Percentiles rank a stretch among this genome's conserved stretches.
Conservation (phyloP, 768 basidiomycete species). For the Myochromella boudieri region DNA sequence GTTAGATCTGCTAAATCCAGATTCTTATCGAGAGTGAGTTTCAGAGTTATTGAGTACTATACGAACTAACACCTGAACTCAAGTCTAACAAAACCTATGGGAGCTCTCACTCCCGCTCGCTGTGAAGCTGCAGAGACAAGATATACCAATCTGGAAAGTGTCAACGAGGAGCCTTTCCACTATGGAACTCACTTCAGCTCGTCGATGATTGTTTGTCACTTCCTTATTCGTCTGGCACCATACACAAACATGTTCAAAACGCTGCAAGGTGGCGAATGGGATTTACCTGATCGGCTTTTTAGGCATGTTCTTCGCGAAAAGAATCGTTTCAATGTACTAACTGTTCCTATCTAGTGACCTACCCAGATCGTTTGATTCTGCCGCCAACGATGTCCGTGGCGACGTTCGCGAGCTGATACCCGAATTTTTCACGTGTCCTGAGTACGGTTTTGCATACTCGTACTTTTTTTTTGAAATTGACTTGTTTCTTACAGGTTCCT, state of each 20-base stretch:
- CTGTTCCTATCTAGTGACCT: conserved; percentile 55
- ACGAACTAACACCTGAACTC: not conserved
- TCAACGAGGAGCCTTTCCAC: conserved; percentile 87
- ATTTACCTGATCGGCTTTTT: conserved; percentile 86
- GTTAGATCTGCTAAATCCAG: conserved; percentile 61
- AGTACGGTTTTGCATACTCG: conserved; percentile 42
- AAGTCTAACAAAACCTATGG: conserved; percentile 88
- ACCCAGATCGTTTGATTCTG: conserved; percentile 79
- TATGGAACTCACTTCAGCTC: conserved; percentile 96
- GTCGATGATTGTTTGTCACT: conserved; percentile 97
- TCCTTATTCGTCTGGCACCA: conserved; percentile 84
- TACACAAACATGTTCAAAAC: conserved; percentile 97
- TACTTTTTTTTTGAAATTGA: not conserved
- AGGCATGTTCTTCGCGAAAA: conserved; percentile 38
- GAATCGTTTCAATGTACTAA: not conserved
- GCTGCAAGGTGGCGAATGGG: conserved; percentile 92
- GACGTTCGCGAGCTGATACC: conserved; percentile 94
- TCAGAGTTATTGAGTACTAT: not conserved
- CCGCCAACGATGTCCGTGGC: conserved; percentile 81
- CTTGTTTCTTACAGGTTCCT: conserved; percentile 59
- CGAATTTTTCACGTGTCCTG: conserved; percentile 83
- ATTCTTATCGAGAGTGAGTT: conserved; percentile 73
- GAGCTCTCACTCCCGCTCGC: conserved; percentile 75
- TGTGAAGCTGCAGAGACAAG: conserved; percentile 74
- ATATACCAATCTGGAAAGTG: conserved; percentile 72